Evolutionary conservation across 1,284 basidiomycete genomes (phyloP), one percentile per base, ranked within the genome.

Genomic region (Waitea zeae): DNA sequence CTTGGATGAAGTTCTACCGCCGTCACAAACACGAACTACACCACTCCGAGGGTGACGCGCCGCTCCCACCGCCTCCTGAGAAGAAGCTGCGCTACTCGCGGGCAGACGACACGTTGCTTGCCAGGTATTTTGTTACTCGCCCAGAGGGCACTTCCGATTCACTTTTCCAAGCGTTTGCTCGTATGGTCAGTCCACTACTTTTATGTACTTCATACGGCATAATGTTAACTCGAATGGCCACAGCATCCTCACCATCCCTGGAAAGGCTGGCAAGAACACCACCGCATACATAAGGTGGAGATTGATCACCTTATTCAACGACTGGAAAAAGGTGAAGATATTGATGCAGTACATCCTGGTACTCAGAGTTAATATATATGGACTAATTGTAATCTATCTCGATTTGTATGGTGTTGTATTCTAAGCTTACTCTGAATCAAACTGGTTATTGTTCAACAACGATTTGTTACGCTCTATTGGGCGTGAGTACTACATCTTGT

Each of bases 231-330:
- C 3, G 29, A 11, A 18, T 17, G 19, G 20, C 12, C 36, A 12
- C 44, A 84, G 80, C 63, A 84, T 52, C 68, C 81, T 4, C 79
- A 84, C 49, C 81, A 86, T 57, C 81, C 81, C 1, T 86, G 81
- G 81, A 86, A 86, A 50, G 81, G 81, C 15, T 86, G 81, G 82
- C 81, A 86, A 49, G 81, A 86, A 45, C 81, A 86, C 46, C 73
- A 83, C 50, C 67, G 81, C 29, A 80, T 84, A 45, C 81, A 86
- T 50, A 84, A 83, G 48, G 62, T 69, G 13, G 82, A 80, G 47
- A 83, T 84, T 41, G 81, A 84, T 45, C 70, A 82, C 52, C 62
- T 80, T 26, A 75, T 81, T 26, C 56, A 69, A 39, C 58, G 62
- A 42, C 48, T 84, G 14, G 44, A 48, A 9, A 61, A 60, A 30